Evolutionary conservation across 1,139 yeast species (phyloP), one percentile per base, ranked within the genome.

Genomic region (Sugiyamaella pinicola): DNA sequence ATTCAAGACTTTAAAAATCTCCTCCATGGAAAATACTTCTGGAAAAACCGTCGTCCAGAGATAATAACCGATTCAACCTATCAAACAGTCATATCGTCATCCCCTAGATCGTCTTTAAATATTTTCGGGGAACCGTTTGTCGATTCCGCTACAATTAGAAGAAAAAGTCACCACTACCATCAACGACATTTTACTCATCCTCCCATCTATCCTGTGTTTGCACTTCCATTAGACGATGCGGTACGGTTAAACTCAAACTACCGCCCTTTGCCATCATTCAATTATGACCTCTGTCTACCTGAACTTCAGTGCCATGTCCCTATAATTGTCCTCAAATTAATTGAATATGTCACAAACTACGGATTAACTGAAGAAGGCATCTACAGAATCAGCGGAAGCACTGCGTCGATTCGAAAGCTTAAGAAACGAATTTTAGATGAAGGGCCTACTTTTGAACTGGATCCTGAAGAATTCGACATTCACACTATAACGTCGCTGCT

Each of bases 401-500:
- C 84, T 24, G 82, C 84, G 52, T 87, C 87, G 52, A 79, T 88
- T 8, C 31, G 45, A n/a, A 12, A 21, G 17, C 43, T 53, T 3
- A 34, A 49, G 33, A 28, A 29, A 24, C 12, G 24, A 33, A 35
- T 47, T 18, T 21, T 17, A 10, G 29, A 43, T 18, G 80, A 76
- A 58, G 76, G 78, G 21, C 93, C 91, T 4, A 80, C 79, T 6
- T 82, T 86, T 58, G 76, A 79, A 7, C 77, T 85, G 59, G 82
- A 79, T 51, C 82, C 81, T 56, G 79, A 77, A 37, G 76, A 82
- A 61, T 83, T 84, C 63, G 96, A 87, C 65, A 80, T 86, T n/a
- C 93, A 89, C 66, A 83, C 95, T 0, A 81, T 88, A 52, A 86
- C 96, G 1, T 88, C 95, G 46, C 79, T 90, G 57, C 82, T 89